Conservation (phyloP, 2,329 filamentous ascomycete species). For the Xylariaceae sp. region DNA sequence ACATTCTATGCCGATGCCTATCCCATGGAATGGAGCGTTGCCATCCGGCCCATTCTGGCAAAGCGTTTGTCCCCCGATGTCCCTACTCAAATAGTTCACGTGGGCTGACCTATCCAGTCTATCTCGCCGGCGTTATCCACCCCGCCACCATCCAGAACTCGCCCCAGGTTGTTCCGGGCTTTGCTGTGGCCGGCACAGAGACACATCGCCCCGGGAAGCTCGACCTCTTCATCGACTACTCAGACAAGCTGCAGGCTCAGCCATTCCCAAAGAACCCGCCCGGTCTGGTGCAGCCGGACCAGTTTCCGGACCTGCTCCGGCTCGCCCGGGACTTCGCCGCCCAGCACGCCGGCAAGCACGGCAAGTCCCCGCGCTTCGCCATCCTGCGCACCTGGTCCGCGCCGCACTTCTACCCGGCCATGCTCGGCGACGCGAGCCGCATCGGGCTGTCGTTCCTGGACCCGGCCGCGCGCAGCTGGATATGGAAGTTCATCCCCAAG, state of each 20-base stretch:
- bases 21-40: slow-evolving; percentile 32
- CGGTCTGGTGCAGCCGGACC: slow-evolving; percentile 22
- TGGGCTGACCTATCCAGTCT: slow-evolving; percentile 24
- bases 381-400: slow-evolving; percentile 38
- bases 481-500: slow-evolving; percentile 35
- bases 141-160: slow-evolving; percentile 20
- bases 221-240: slow-evolving; percentile 39
- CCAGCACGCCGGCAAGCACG: slow-evolving; percentile 5
- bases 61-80: slow-evolving; percentile 14
- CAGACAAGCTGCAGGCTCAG: slow-evolving; percentile 15
- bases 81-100: neutral
- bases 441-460: slow-evolving; percentile 38
- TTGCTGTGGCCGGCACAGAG: slow-evolving; percentile 30
- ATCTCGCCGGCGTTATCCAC: slow-evolving; percentile 36
- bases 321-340: slow-evolving; percentile 24
- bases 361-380: slow-evolving; percentile 36
- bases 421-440: slow-evolving; percentile 31
- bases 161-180: slow-evolving; percentile 23
- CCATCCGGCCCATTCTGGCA: slow-evolving; percentile 32
- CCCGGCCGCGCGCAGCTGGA: slow-evolving; percentile 33
- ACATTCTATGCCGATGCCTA: slow-evolving; percentile 17
- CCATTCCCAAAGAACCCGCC: slow-evolving; percentile 20
- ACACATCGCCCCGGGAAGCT: slow-evolving; percentile 22
- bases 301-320: slow-evolving; percentile 26
- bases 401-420: slow-evolving; percentile 41